A percentile compares a stretch with the other conserved stretches of the same genome.
These are phyloP conservation scores for Sorghum bicolor DNA, from an alignment of 176 grass and related monocot species.

Conservation along the genomic window DNA sequence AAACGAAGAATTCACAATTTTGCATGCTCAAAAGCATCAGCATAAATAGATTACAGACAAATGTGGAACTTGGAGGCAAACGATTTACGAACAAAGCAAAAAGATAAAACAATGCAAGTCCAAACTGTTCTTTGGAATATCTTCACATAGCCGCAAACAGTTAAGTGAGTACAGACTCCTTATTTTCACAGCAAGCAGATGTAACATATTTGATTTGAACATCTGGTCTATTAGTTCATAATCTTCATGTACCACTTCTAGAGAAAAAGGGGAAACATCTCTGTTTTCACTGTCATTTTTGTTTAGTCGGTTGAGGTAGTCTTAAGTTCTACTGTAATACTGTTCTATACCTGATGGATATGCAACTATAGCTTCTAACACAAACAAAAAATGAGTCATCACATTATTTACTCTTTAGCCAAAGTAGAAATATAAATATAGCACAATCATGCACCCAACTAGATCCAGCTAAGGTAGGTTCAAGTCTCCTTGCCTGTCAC, in stretches of 20 bases:
- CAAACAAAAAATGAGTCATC: background rate
- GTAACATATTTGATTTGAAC: conserved; percentile 1
- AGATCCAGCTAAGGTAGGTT: background rate
- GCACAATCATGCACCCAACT: background rate
- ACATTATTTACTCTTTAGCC: background rate
- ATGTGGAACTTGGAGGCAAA: background rate
- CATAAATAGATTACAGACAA: background rate
- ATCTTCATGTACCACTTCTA: background rate
- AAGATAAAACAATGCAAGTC: background rate
- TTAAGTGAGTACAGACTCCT: background rate
- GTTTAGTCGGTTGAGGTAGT: background rate
- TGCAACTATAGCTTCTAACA: background rate
- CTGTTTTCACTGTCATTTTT: background rate
- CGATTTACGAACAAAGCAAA: background rate
- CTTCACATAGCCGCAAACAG: background rate
- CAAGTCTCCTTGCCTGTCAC: background rate
- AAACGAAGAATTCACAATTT: background rate
- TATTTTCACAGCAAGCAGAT: background rate
- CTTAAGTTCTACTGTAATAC: background rate
- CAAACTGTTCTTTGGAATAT: background rate
- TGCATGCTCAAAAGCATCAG: background rate
- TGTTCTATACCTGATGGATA: background rate
- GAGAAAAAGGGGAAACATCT: background rate
- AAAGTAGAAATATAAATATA: background rate
- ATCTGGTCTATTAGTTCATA: background rate